Percentiles rank a stretch among this genome's conserved stretches.
Conservation (phyloP, 2,329 filamentous ascomycete species). For the Trichocomaceae sp. region DNA sequence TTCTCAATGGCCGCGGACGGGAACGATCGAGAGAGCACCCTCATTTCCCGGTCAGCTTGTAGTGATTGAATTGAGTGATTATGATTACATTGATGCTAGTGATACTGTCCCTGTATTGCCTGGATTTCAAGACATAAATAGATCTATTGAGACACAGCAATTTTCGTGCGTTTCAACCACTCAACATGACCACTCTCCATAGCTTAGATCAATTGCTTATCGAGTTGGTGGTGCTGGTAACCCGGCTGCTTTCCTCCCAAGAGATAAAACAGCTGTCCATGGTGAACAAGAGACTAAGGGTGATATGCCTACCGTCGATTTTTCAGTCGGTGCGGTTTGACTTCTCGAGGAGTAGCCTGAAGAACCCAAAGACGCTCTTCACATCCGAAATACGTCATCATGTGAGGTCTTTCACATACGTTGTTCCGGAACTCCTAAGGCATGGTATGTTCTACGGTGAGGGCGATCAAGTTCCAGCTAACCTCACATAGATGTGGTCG, state of each 20-base stretch:
- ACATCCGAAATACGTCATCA: neutral
- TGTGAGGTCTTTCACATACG: neutral
- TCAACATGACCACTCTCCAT: too few relatives aligned
- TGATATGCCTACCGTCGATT: neutral
- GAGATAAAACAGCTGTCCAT: neutral
- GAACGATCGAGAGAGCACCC: too few relatives aligned
- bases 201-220: neutral
- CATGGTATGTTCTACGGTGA: neutral
- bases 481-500: neutral
- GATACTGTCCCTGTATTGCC: too few relatives aligned
- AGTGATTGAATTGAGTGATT: too few relatives aligned
- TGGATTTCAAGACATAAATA: too few relatives aligned
- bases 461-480: neutral
- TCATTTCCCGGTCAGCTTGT: too few relatives aligned
- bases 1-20: too few relatives aligned
- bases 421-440: neutral
- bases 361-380: neutral
- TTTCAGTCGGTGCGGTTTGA: neutral
- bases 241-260: neutral
- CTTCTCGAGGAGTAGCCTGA: neutral
- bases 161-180: too few relatives aligned
- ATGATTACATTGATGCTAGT: too few relatives aligned
- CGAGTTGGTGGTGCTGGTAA: neutral
- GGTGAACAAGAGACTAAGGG: neutral
- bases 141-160: too few relatives aligned